phyloP scores from a whole-genome alignment of 768 basidiomycete genomes.

The Termitomyces sp. region DNA sequence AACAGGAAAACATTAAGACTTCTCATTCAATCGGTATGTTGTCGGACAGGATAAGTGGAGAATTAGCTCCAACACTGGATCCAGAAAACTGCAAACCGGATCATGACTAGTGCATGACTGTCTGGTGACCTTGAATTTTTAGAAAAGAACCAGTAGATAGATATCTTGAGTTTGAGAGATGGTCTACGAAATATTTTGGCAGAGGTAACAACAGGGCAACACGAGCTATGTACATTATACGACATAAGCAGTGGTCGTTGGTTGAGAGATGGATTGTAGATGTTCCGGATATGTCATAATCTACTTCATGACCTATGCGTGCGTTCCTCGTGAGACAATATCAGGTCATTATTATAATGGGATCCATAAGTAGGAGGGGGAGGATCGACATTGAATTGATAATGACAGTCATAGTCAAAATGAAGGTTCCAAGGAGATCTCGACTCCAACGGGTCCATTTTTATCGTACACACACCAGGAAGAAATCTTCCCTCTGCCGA shows the following conservation, averaged over 20 bases:
- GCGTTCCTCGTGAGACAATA: conserved; percentile 2
- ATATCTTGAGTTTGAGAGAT: background rate
- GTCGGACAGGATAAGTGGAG: background rate
- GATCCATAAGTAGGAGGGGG: conserved; percentile 25
- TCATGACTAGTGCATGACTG: no score
- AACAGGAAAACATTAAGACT: background rate
- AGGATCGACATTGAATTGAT: conserved; percentile 16
- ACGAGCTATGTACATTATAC: no score
- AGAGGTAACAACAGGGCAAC: no score
- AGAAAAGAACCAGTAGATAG: background rate
- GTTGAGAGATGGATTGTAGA: background rate
- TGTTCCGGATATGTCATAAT: background rate
- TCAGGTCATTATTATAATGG: conserved; percentile 1
- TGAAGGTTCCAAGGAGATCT: conserved; percentile 10
- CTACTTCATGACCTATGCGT: background rate
- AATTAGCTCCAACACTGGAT: background rate
- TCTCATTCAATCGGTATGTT: background rate
- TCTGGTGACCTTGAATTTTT: background rate
- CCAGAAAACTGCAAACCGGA: background rate
- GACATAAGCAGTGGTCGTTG: no score
- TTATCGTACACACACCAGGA: conserved; percentile 10
- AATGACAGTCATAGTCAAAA: conserved; percentile 14
- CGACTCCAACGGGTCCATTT: conserved; percentile 13
- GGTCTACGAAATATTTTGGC: no score
- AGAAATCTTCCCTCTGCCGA: conserved; percentile 11